These are phyloP conservation scores for Corylus americana DNA, from an alignment of 306 rosid species.

Conservation along the genomic window DNA sequence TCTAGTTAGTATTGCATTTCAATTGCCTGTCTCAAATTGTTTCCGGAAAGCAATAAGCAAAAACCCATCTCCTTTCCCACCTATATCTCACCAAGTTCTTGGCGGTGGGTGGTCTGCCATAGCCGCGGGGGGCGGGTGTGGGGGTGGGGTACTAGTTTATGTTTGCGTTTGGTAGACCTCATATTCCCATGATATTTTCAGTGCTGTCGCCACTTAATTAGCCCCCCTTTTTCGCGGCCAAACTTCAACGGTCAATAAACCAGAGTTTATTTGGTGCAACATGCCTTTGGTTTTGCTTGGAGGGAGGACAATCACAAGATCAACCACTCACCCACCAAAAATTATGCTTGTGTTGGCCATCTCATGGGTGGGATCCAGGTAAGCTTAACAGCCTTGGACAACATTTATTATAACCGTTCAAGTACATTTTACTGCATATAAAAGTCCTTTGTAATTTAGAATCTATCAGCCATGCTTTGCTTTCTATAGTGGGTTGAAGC, in stretches of 20 bases:
- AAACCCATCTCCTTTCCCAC: neutral
- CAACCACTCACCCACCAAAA: slow-evolving; percentile 41
- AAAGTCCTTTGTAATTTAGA: neutral
- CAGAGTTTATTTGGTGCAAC: slow-evolving; percentile 34
- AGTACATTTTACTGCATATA: slow-evolving; percentile 8
- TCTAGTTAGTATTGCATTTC: neutral
- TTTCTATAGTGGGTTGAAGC: slow-evolving; percentile 8
- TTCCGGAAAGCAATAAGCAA: neutral
- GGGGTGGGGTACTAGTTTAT: slow-evolving; percentile 26
- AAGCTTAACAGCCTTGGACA: slow-evolving; percentile 8
- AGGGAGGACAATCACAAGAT: slow-evolving; percentile 28
- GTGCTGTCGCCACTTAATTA: neutral
- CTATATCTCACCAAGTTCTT: too few species aligned
- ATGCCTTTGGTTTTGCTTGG: slow-evolving; percentile 25
- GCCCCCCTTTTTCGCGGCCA: slow-evolving; percentile 46
- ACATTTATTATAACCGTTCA: slow-evolving; percentile 10
- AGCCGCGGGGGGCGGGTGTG: too few species aligned
- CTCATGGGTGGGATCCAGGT: slow-evolving; percentile 19
- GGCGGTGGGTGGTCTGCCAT: slow-evolving; percentile 46
- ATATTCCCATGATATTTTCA: slow-evolving; percentile 8
- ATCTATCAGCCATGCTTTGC: neutral
- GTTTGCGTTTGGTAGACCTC: slow-evolving; percentile 30
- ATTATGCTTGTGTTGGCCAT: slow-evolving; percentile 29
- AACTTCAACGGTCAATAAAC: slow-evolving; percentile 53
- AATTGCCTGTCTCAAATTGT: too few species aligned